Evolutionary conservation across 495 filamentous ascomycete species (phyloP), one percentile per base, ranked within the genome.

Genomic region (Amniculicola lignicola): DNA sequence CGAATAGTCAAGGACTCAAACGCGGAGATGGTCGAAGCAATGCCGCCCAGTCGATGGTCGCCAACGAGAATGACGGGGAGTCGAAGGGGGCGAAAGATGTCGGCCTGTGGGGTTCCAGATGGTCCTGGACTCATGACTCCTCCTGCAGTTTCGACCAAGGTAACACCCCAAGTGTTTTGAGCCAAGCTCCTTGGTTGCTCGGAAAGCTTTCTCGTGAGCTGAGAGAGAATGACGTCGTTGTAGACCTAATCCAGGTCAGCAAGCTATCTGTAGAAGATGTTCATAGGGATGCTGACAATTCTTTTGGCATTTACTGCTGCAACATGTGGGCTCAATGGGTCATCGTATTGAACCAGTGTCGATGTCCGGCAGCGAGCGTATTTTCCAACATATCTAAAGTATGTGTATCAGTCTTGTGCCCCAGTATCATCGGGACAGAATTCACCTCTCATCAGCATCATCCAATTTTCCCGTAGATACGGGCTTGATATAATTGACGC

Each of bases 121-220:
- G 86, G 86, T 1, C 79, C 78, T 0, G 87, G 87, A 1, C 86
- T 89, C 62, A 88, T 79, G 0, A 87, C 82, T 9, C 87, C 87
- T 3, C 87, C 87, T 0, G 87, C 87, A 0, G 87, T 90, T 66
- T 91, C 87, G 28, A 91, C 73, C 25, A 91, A 70, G 1, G 83
- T 71, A 45, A 77, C 68, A 33, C 70, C 67, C 33, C 40, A 15
- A 7, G 23, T 6, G 6, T 33, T 29, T 24, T 44, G 39, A 38
- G 1, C 23, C 40, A 23, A 25, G 10, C 74, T 55, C 6, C 67
- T 65, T 11, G 38, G 69, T 43, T 37, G 61, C 54, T 54, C 64
- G 44, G 63, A 69, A 35, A 79, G 69, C 36, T 71, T 80, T 54
- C 60, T 58, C 40, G 75, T 69, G 41, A 85, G 70, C 11, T 71